Conservation (phyloP, 768 basidiomycete species). For the Symmetrospora coprosmae region DNA sequence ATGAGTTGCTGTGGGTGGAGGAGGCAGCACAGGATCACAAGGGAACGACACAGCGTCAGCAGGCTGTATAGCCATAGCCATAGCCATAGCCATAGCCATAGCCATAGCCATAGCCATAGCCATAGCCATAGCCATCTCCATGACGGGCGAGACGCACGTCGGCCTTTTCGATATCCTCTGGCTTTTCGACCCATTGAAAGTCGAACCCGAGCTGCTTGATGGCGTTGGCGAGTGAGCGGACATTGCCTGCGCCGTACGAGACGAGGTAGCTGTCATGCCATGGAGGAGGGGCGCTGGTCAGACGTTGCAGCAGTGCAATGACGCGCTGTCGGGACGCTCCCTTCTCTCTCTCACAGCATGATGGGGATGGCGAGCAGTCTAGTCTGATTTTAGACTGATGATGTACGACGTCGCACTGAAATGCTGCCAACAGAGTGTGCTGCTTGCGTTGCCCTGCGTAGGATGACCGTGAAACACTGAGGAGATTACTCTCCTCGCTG, state of each 20-base stretch:
- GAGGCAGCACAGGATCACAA: too few relatives aligned
- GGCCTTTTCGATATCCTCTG: conserved; percentile 70
- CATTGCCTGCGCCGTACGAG: conserved; percentile 93
- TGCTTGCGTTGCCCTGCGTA: too few relatives aligned
- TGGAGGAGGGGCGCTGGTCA: too few relatives aligned
- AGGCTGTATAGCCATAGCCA: too few relatives aligned
- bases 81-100: too few relatives aligned
- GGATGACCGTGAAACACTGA: background rate
- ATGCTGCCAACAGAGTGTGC: too few relatives aligned
- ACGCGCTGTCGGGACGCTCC: too few relatives aligned
- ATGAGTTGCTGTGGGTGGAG: conserved; percentile 57
- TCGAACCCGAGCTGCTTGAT: conserved; percentile 65
- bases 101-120: background rate
- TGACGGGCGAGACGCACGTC: conserved; percentile 78
- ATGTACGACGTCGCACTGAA: background rate
- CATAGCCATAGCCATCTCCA: background rate
- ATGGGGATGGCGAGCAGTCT: too few relatives aligned
- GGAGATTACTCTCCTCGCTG: too few relatives aligned
- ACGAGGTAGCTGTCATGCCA: conserved; percentile 62
- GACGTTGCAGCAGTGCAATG: too few relatives aligned
- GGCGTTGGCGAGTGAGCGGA: conserved; percentile 84
- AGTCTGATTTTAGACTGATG: background rate
- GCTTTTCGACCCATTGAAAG: conserved; percentile 73
- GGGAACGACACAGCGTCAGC: too few relatives aligned
- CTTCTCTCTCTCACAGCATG: too few relatives aligned